A percentile compares a stretch with the other conserved stretches of the same genome.
Conservation (phyloP, 2,329 filamentous ascomycete genomes). For the Scopulariopsis brevicaulis region DNA sequence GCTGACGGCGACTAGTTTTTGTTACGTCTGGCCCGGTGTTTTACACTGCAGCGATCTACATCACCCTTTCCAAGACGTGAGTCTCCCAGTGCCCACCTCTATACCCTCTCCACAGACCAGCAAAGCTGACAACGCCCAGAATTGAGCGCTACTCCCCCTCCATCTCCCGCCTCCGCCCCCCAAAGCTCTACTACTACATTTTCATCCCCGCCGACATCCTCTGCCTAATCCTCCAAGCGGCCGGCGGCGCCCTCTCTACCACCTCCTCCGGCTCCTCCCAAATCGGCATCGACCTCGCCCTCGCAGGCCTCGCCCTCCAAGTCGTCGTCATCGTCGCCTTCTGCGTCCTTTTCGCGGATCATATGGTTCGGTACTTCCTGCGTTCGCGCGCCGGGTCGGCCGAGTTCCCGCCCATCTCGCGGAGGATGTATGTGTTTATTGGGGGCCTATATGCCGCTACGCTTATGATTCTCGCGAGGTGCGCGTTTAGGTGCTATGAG, state of each 20-base stretch:
- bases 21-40: constrained; percentile 36
- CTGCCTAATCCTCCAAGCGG: constrained; percentile 44
- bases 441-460: constrained; percentile 40
- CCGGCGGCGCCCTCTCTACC: constrained; percentile 42
- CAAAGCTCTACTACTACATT: constrained; percentile 30
- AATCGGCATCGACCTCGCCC: constrained; percentile 24
- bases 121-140: constrained; percentile 20
- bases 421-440: constrained; percentile 32
- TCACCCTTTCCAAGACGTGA: constrained; percentile 36
- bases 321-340: constrained; percentile 44
- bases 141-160: constrained; percentile 14
- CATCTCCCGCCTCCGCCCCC: constrained; percentile 28
- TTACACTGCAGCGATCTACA: constrained; percentile 53
- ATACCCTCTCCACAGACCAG: background rate
- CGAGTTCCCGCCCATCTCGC: constrained; percentile 9
- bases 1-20: background rate
- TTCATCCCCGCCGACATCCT: constrained; percentile 45
- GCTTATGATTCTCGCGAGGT: constrained; percentile 49
- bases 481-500: constrained; percentile 54
- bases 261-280: constrained; percentile 24
- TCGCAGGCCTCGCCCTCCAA: constrained; percentile 47
- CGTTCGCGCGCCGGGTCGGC: constrained; percentile 8
- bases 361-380: constrained; percentile 30
- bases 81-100: background rate
- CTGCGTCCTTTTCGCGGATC: constrained; percentile 33